phyloP scores from a whole-genome alignment of 2,329 filamentous ascomycete genomes.

The Neoarthrinium moseri region DNA sequence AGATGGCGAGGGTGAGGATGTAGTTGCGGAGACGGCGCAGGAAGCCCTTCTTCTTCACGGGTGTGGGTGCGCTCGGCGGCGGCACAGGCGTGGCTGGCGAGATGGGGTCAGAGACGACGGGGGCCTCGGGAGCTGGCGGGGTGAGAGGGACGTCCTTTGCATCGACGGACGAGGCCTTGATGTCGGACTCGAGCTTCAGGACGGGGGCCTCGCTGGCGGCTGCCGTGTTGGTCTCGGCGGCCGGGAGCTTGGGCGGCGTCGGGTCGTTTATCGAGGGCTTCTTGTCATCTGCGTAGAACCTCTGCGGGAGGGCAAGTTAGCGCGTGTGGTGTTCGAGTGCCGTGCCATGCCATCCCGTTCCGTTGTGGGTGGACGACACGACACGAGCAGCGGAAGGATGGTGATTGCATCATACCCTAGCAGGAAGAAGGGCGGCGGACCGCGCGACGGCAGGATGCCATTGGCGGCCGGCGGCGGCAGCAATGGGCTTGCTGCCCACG shows the following conservation, averaged over 20 bases:
- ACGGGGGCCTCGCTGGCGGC: conserved; percentile 41
- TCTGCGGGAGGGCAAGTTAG: conserved; percentile 35
- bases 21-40: conserved; percentile 74
- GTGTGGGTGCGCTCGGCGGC: conserved; percentile 29
- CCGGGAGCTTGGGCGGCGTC: conserved; percentile 52
- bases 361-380: neutral
- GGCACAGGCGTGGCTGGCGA: conserved; percentile 36
- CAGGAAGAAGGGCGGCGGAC: conserved; percentile 34
- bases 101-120: conserved; percentile 23
- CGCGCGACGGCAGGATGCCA: conserved; percentile 48
- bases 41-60: conserved; percentile 61
- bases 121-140: conserved; percentile 36
- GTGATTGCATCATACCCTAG: conserved; percentile 33
- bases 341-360: neutral
- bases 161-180: conserved; percentile 36
- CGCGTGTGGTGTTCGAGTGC: conserved; percentile 3
- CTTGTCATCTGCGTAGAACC: conserved; percentile 55
- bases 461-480: conserved; percentile 55
- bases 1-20: conserved; percentile 72
- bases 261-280: conserved; percentile 47
- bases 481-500: conserved; percentile 53
- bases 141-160: conserved; percentile 37
- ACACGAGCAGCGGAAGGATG: neutral
- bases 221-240: conserved; percentile 50
- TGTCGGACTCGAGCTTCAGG: conserved; percentile 29